These are phyloP conservation scores for Claviceps arundinis DNA, from an alignment of 2,329 filamentous ascomycete genomes.

Conservation along the genomic window DNA sequence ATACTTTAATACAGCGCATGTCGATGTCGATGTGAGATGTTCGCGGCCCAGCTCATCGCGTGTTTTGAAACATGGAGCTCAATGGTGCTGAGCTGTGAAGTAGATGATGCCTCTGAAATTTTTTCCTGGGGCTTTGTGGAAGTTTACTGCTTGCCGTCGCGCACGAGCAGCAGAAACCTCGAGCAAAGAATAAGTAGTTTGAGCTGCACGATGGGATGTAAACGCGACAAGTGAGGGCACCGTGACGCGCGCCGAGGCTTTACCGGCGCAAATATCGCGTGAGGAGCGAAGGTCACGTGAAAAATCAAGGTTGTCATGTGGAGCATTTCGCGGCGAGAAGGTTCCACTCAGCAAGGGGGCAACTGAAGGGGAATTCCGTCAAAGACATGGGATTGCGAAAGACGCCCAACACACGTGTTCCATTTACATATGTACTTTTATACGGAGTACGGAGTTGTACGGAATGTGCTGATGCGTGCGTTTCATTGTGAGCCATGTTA, in stretches of 20 bases:
- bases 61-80: not conserved
- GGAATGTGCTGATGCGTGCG: too few relatives aligned
- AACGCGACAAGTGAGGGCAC: constrained; percentile 5
- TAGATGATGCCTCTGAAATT: not conserved
- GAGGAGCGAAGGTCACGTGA: constrained; percentile 4
- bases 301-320: not conserved
- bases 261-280: constrained; percentile 17
- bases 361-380: too few relatives aligned
- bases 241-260: constrained; percentile 23
- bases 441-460: too few relatives aligned
- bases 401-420: too few relatives aligned
- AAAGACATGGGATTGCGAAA: too few relatives aligned
- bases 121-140: not conserved
- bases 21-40: constrained; percentile 7
- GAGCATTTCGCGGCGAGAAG: not conserved
- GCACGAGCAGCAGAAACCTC: not conserved
- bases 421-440: too few relatives aligned
- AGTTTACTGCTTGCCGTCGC: not conserved
- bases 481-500: too few relatives aligned
- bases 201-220: not conserved
- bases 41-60: constrained; percentile 1
- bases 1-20: constrained; percentile 15
- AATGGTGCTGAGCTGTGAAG: not conserved
- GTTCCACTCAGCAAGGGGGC: not conserved
- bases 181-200: not conserved